Percentiles rank a stretch among this genome's conserved stretches.
Conservation (phyloP, 1,139 yeast genomes). For the Protomyces inundatus region DNA sequence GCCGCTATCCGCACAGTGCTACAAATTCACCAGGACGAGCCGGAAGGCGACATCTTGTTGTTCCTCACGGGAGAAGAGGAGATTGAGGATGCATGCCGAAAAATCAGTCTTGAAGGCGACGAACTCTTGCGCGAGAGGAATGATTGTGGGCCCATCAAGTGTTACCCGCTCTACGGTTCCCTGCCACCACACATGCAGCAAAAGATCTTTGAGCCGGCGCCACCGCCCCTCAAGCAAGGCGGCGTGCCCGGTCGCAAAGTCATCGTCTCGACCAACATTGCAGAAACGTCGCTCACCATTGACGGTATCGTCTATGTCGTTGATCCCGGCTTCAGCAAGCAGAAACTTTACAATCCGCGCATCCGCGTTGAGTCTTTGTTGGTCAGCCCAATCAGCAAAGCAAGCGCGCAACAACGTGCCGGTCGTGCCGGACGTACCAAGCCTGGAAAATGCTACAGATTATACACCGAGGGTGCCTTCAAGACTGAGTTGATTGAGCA, state of each 20-base stretch:
- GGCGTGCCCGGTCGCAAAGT: conserved; percentile 92
- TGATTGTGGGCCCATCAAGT: conserved; percentile 79
- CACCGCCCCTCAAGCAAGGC: conserved; percentile 53
- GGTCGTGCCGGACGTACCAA: conserved; percentile 99
- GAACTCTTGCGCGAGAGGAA: conserved; percentile 74
- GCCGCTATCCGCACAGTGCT: conserved; percentile 91
- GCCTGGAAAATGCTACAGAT: conserved; percentile 95
- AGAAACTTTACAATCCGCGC: conserved; percentile 93
- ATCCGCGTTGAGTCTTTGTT: conserved; percentile 89
- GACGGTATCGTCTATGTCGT: conserved; percentile 97
- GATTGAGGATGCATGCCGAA: conserved; percentile 93
- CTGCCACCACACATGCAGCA: conserved; percentile 95
- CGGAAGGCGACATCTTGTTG: conserved; percentile 80
- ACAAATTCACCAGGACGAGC: conserved; percentile 95
- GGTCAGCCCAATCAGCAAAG: conserved; percentile 94
- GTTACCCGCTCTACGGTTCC: conserved; percentile 92
- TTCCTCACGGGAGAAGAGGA: conserved; percentile 97
- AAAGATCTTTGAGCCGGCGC: conserved; percentile 86
- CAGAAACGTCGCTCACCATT: conserved; percentile 94
- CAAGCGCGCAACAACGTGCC: conserved; percentile 96
- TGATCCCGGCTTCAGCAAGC: conserved; percentile 96
- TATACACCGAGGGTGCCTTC: conserved; percentile 95
- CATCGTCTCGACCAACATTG: conserved; percentile 90
- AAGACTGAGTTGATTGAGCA: conserved; percentile 90
- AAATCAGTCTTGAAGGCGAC: conserved; percentile 80